Base-by-base conservation (phyloP, 768 basidiomycete species). In the Boletus fagicola region DNA sequence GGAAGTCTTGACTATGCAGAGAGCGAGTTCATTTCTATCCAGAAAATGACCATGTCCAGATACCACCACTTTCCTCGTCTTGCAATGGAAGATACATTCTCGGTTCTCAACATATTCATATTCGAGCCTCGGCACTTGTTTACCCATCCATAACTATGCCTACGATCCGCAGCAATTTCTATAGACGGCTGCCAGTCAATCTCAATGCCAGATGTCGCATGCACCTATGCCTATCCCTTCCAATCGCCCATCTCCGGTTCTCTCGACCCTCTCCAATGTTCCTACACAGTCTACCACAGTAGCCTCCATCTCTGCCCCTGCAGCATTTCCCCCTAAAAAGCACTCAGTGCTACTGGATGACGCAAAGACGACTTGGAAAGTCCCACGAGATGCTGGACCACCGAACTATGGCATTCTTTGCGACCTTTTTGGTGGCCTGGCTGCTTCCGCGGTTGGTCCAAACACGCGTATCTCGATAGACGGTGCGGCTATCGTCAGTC, bases 371-470 rank as follows among this genome's bases (percentile, higher is more conserved):
- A 33, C 31, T 5, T 33, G 31, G 77, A 80, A 80, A 54, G 67
- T 65, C 7, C 75, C 81, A 33, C 33, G 33, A 33, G 13, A 33
- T 33, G 5, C 12, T 31, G 31, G 31, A 11, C 11, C 13, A 35
- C 64, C 75, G 0, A 88, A 91, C 65, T 88, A 79, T 62, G 88
- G 88, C 2, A 78, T 82, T 82, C n/a, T 83, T 84, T 62, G 78
- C 86, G 0, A 57, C 10, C 72, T 91, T 4, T 72, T 78, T 0
- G 82, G 80, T 7, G 75, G 74, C 43, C 65, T 77, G 3, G 72
- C 67, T 1, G 72, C 68, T 5, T 70, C 76, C 7, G 65, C 76
- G 1, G 35, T 40, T 36, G 64, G 68, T 44, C 57, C 65, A 35
- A 48, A 70, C 11, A 13, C 38, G 6, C 59, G 62, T 2, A 49